These are phyloP conservation scores for Microdochium trichocladiopsis DNA, from an alignment of 2,329 filamentous ascomycete genomes.

Conservation along the genomic window DNA sequence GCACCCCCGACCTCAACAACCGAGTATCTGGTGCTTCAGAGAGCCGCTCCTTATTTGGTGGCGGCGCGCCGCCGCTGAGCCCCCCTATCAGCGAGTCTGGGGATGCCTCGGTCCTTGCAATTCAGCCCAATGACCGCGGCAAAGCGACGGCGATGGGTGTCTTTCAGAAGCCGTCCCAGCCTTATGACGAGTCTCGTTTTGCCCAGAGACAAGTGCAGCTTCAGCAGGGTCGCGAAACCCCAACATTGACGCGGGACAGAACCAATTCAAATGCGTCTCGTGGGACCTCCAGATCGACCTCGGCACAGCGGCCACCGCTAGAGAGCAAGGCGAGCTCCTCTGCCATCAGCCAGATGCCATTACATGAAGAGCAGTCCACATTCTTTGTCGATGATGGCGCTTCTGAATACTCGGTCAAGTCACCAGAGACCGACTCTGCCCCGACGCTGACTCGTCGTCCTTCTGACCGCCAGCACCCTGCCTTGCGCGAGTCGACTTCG, in stretches of 20 bases:
- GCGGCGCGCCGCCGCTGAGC: conserved; percentile 47
- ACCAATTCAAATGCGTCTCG: conserved; percentile 37
- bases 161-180: conserved; percentile 60
- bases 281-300: conserved; percentile 35
- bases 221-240: conserved; percentile 65
- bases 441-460: conserved; percentile 32
- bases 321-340: conserved; percentile 19
- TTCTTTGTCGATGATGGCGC: conserved; percentile 38
- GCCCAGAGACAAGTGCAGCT: conserved; percentile 76
- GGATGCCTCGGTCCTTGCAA: conserved; percentile 55
- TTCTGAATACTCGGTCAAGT: conserved; percentile 17
- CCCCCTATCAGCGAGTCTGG: conserved; percentile 66
- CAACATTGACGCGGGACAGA: conserved; percentile 33
- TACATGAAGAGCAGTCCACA: conserved; percentile 28
- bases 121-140: conserved; percentile 65
- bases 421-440: not conserved
- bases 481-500: conserved; percentile 37
- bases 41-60: conserved; percentile 25
- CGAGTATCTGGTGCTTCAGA: conserved; percentile 27
- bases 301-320: conserved; percentile 25
- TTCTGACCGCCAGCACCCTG: conserved; percentile 46
- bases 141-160: conserved; percentile 25
- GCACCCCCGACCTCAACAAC: conserved; percentile 24
- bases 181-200: conserved; percentile 82
- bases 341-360: conserved; percentile 18